Conservation (phyloP, 2,329 filamentous ascomycete genomes). For the Ophiostoma montium region DNA sequence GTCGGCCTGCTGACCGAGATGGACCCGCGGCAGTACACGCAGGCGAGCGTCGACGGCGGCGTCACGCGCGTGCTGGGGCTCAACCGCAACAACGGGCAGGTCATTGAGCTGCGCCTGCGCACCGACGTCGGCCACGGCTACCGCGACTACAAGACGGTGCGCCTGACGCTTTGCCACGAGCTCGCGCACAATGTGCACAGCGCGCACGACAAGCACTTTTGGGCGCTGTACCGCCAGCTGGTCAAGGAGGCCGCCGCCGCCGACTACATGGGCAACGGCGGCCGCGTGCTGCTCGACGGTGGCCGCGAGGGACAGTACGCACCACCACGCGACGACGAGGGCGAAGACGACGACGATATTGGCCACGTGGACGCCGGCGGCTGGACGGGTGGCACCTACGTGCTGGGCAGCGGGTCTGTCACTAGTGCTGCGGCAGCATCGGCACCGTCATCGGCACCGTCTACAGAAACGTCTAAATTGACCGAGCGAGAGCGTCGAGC, state of each 20-base stretch:
- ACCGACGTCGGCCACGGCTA: conserved; percentile 94
- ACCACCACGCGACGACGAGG: conserved; percentile 33
- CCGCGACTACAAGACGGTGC: conserved; percentile 79
- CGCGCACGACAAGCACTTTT: conserved; percentile 76
- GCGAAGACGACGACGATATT: conserved; percentile 35
- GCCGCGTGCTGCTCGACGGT: conserved; percentile 47
- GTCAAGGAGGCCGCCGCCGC: conserved; percentile 70
- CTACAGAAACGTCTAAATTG: conserved; percentile 22
- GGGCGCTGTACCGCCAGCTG: conserved; percentile 76
- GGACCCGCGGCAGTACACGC: conserved; percentile 73
- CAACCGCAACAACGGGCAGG: conserved; percentile 77
- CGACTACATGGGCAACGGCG: conserved; percentile 59
- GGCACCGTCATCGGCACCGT: conserved; percentile 3
- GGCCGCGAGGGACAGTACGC: conserved; percentile 49
- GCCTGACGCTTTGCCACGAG: conserved; percentile 89
- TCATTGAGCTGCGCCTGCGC: conserved; percentile 79
- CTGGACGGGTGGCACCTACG: conserved; percentile 68
- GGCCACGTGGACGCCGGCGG: conserved; percentile 54
- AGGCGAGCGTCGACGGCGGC: conserved; percentile 52
- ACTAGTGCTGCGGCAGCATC: conserved; percentile 21
- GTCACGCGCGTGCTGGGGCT: conserved; percentile 67
- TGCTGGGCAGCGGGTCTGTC: conserved; percentile 42
- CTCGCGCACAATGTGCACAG: conserved; percentile 82
- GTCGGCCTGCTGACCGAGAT: conserved; percentile 88
- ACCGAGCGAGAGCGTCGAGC: conserved; percentile 63